phyloP scores from a whole-genome alignment of 306 rosid species.

The Pyrus betulifolia region DNA sequence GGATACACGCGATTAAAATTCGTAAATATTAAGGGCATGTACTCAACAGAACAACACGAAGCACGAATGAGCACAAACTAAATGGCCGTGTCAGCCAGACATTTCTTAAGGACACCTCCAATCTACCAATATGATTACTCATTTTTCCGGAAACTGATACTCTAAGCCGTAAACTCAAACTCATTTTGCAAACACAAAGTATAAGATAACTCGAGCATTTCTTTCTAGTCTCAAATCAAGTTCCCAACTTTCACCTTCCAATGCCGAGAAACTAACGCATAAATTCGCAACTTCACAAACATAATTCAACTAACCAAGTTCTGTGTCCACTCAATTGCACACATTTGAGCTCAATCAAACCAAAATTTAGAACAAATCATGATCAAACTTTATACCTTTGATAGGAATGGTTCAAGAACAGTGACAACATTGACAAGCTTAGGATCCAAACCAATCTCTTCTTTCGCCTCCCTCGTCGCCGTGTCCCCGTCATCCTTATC shows the following conservation, averaged over 20 bases:
- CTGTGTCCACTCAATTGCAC: neutral
- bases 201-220: neutral
- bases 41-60: neutral
- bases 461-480: conserved; percentile 83
- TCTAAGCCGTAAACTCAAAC: neutral
- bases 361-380: neutral
- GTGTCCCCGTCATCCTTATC: conserved; percentile 85
- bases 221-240: neutral
- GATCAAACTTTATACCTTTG: conserved; percentile 49
- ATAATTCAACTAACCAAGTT: neutral
- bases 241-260: neutral
- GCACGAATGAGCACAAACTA: neutral
- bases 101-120: neutral
- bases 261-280: neutral
- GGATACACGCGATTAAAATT: neutral
- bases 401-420: conserved; percentile 83
- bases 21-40: neutral
- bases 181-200: neutral
- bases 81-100: neutral
- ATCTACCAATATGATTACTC: neutral
- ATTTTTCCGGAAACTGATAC: neutral
- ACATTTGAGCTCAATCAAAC: neutral
- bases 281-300: neutral
- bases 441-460: conserved; percentile 93
- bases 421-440: conserved; percentile 67